Evolutionary conservation across 2,329 filamentous ascomycete genomes (phyloP), one percentile per base, ranked within the genome.

Genomic region (Sporothrix curviconia): DNA sequence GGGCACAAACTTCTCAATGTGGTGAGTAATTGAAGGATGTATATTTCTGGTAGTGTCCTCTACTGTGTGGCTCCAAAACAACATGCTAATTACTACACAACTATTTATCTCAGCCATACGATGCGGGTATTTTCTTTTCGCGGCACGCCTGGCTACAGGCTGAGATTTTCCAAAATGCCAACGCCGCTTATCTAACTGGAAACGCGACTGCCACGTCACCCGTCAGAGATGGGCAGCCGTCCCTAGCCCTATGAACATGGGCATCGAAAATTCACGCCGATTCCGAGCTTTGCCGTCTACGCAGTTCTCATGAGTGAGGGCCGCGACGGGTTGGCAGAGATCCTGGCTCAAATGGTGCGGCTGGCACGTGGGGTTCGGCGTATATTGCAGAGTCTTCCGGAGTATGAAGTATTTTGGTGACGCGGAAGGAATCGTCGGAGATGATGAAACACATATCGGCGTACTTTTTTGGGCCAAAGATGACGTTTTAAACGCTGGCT

Each of bases 1-100:
- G 88, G 82, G 0, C 92, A 97, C 71, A 96, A 96, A 68, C 74
- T 96, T n/a, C 79, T 97, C 60, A 96, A 96, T 64, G 90, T 96
- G 46, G 83, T 85, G 70, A 60, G 81, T 78, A 4, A 19, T 30
- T 19, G 22, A 19, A 8, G 30, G 36, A 49, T 11, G 6, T 8
- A 52, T 15, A 17, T 2, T 2, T 25, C 14, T 15, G 5, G 11
- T 15, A 9, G 28, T 36, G 14, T 11, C 17, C 15, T 17, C 25
- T 28, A 28, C 14, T n/a, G 17, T 25, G 15, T 22, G 17, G 8
- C 19, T 4, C 19, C 19, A 30, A 22, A 44, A n/a, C n/a, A n/a
- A n/a, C n/a, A 42, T 24, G 9, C 19, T 24, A 17, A 8, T 40
- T 37, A 25, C 24, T 34, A 57, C 34, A 37, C 7, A 24, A 30